Evolutionary conservation across 345 rosid species (phyloP).

Genomic region (Theobroma cacao): DNA sequence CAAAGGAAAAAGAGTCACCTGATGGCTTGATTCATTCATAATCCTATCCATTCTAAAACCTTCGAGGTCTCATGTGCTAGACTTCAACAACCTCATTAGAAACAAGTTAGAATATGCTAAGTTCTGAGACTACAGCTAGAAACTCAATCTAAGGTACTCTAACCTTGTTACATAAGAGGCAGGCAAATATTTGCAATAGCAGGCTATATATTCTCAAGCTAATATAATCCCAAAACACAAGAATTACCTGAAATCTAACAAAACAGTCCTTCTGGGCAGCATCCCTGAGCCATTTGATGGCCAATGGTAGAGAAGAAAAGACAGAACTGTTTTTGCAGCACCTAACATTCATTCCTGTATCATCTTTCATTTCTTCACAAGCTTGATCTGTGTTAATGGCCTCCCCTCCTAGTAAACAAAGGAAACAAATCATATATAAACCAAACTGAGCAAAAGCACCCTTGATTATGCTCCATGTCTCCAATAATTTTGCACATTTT

Average conservation of each 20-base stretch:
- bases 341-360: slow-evolving; percentile 32
- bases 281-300: slow-evolving; percentile 90
- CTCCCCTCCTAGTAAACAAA: slow-evolving; percentile 37
- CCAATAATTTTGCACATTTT: not conserved
- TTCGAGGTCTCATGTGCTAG: not conserved
- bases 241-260: slow-evolving; percentile 66
- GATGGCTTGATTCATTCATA: not conserved
- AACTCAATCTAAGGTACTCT: not conserved
- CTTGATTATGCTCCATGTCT: not conserved
- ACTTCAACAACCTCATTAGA: not conserved
- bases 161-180: not conserved
- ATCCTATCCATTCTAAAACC: not conserved
- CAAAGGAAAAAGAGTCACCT: no score
- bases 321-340: slow-evolving; percentile 62
- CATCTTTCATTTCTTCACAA: slow-evolving; percentile 51
- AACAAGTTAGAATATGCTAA: not conserved
- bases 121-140: not conserved
- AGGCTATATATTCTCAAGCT: not conserved
- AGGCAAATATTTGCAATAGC: not conserved
- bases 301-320: slow-evolving; percentile 82
- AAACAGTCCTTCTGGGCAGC: slow-evolving; percentile 52
- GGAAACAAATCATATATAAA: slow-evolving; percentile 2
- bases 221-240: not conserved
- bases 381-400: slow-evolving; percentile 33
- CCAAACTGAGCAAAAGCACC: not conserved